Evolutionary conservation across 768 basidiomycete genomes (phyloP), one percentile per base, ranked within the genome.

Genomic region (Leccinum sublutescens): DNA sequence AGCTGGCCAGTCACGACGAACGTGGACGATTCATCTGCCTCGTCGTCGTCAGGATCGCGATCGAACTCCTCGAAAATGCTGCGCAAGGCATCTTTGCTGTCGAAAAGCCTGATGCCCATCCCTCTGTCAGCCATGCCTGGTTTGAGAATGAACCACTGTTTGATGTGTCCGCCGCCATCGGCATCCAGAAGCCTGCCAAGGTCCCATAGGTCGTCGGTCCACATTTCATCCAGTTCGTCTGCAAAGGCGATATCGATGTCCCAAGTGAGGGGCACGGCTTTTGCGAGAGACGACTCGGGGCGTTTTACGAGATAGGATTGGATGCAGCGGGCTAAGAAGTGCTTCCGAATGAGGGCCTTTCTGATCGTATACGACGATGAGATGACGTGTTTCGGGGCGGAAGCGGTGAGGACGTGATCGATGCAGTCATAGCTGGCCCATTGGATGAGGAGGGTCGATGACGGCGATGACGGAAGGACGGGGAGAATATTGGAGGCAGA

Each of bases 81-180:
- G 58, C 83, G 82, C 58, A 99, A 78, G 33, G 83, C 77, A 12
- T 84, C 83, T 72, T 89, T 89, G 56, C 82, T 87, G 54, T 88
- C 85, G 75, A 99, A 98, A 50, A 99, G 75, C 49, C 95, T 77
- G 63, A 99, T 95, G 2, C 96, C 97, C 81, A 93, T 93, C 12
- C 95, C 97, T 52, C 93, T 83, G 76, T 98, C 95, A 1, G 95
- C 89, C 91, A 99, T 96, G 17, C 94, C 93, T 50, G 97, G 95
- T 76, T 99, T 99, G 54, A 99, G 76, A 61, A 99, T 96, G 83
- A 88, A 98, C 96, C 96, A 98, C 52, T 64, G 77, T 17, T 62
- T 64, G 29, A 47, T 51, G n/a, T 57, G 48, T 17, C 21, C 27
- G 12, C 8, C 40, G 12, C 8, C 40, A 19, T 75, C 76, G 4